Evolutionary conservation across 1,139 yeast genomes (phyloP).

Genomic region (Arxiozyma bovina): DNA sequence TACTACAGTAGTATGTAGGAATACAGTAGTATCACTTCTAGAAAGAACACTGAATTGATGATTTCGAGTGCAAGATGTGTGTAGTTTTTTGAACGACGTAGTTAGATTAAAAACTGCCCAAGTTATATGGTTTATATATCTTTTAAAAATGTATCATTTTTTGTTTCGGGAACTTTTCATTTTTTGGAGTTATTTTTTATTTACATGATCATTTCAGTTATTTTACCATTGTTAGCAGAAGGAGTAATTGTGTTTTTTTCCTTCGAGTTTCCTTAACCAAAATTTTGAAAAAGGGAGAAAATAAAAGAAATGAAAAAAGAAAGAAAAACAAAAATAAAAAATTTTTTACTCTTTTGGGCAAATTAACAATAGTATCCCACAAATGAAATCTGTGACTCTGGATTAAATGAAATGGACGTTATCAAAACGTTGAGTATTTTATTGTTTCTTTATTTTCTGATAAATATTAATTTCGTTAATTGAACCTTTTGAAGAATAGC

Average conservation of each 20-base stretch:
- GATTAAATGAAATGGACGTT: background rate
- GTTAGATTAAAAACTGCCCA: background rate
- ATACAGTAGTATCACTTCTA: background rate
- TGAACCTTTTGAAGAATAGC: background rate
- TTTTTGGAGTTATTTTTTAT: background rate
- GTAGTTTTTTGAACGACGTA: background rate
- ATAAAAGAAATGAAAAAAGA: too few species aligned
- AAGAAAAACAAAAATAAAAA: background rate
- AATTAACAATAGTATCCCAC: background rate
- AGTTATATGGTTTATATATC: background rate
- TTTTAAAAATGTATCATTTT: slow-evolving; percentile 3
- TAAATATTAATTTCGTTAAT: too few species aligned
- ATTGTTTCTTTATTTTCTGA: background rate
- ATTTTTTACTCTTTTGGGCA: background rate
- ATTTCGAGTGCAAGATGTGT: background rate
- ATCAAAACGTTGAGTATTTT: background rate
- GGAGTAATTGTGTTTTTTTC: background rate
- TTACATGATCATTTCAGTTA: background rate
- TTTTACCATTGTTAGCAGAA: background rate
- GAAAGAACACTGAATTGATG: background rate
- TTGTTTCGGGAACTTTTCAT: background rate
- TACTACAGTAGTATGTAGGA: background rate
- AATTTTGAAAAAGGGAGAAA: background rate
- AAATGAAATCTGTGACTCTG: background rate
- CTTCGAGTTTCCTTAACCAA: background rate